Base-by-base conservation (phyloP, 2,329 filamentous ascomycete genomes). In the Diplodia seriata region DNA sequence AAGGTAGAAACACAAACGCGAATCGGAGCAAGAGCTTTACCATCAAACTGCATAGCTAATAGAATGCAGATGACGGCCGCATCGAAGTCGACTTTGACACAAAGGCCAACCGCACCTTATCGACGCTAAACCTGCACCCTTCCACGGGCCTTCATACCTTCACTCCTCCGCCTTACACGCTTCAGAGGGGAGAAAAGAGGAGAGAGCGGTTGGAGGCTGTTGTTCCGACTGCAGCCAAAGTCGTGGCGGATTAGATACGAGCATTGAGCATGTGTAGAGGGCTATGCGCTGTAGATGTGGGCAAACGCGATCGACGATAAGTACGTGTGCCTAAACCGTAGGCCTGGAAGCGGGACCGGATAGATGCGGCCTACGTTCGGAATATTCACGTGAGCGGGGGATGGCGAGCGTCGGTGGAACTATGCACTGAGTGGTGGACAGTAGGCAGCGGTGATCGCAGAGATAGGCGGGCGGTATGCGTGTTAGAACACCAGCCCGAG, bases 381-480 rank as follows among this genome's bases (percentile, higher is more conserved):
- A 20, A 20, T 20, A 47, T 47, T 47, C 43, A 47, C 43, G 43
- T 47, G 50, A 53, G 26, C 50, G 12, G 50, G 7, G 23, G 26
- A 29, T 14, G 26, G 50, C 14, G 50, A 26, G 50, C 20, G 50
- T 23, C 23, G 50, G 26, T 53, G 33, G n/a, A 47, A 47, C 43
- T 47, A 20, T n/a, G 43, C 18, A 47, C 7, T 47, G 18, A 47
- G 43, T 20, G 43, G 43, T 47, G 43, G 43, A 9, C 29, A 56
- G 23, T n/a, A 20, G 31, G 31, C 31, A 33, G 31, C 31, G 5
- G 31, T 33, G 31, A 56, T 12, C 12, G n/a, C 15, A 59, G 33
- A 47, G 55, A 59, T 40, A 23, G 55, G 15, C 38, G n/a, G 55
- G 36, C 20, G 33, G 38, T 23, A 59, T 59, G n/a, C 7, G 53